These are phyloP conservation scores for Elongisporangium senticosum DNA, from an alignment of 352 stramenopile species.

Conservation along the genomic window DNA sequence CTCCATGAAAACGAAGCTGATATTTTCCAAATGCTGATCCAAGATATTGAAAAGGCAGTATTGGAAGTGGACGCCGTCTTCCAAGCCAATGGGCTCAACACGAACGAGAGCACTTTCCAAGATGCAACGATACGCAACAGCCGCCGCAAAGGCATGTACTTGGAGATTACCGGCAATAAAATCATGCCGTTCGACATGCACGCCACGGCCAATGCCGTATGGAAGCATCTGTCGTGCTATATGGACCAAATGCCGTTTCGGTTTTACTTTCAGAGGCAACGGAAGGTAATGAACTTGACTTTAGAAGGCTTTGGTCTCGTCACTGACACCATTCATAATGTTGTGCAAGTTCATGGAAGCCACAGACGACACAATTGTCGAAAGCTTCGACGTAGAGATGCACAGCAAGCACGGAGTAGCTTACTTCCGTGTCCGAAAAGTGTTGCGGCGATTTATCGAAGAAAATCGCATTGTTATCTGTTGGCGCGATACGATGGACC, in stretches of 20 bases:
- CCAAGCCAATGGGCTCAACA: conserved; percentile 18
- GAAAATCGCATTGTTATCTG: conserved; percentile 25
- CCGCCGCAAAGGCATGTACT: conserved; percentile 20
- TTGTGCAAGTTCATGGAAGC: conserved; percentile 20
- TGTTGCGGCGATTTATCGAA: conserved; percentile 25
- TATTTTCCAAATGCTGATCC: conserved; percentile 20
- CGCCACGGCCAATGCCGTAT: conserved; percentile 17
- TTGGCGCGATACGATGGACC: conserved; percentile 31
- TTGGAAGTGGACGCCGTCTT: conserved; percentile 20
- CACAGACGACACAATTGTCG: conserved; percentile 28
- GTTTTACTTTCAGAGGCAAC: conserved; percentile 32
- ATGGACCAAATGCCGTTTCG: conserved; percentile 29
- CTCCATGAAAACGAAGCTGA: conserved; percentile 13
- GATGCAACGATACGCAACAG: conserved; percentile 23
- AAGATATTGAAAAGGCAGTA: conserved; percentile 20
- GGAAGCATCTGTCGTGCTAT: conserved; percentile 27
- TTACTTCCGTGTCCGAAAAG: conserved; percentile 28
- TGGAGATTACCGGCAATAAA: conserved; percentile 29
- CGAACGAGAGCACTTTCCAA: conserved; percentile 14
- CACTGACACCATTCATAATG: too few relatives aligned
- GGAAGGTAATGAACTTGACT: too few relatives aligned
- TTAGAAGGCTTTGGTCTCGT: too few relatives aligned
- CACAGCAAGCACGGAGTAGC: conserved; percentile 24
- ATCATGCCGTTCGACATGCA: conserved; percentile 24
- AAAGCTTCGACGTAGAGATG: conserved; percentile 27